A percentile compares a stretch with the other conserved stretches of the same genome.
phyloP scores from a whole-genome alignment of 306 rosid genomes.

The Abrus precatorius region DNA sequence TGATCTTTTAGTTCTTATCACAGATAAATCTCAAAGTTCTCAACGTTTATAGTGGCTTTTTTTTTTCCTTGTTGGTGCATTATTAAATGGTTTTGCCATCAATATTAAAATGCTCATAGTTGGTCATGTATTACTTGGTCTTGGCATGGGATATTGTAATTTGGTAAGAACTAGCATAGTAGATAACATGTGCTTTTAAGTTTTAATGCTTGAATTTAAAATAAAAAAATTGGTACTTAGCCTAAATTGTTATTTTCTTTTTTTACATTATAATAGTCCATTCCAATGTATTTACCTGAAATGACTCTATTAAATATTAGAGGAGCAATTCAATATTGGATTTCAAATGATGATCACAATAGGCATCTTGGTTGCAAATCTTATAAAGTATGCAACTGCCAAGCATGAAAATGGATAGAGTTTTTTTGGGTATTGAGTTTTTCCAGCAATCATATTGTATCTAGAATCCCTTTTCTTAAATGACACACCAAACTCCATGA shows the following conservation, averaged over 20 bases:
- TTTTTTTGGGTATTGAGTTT: neutral
- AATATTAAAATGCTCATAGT: constrained; percentile 2
- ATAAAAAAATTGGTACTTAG: neutral
- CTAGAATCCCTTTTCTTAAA: neutral
- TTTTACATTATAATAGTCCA: neutral
- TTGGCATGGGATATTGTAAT: neutral
- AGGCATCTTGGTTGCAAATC: neutral
- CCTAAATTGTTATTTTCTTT: neutral
- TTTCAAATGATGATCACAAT: constrained; percentile 7
- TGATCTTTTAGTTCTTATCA: too few species aligned
- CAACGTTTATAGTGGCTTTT: neutral
- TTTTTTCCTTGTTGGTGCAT: constrained; percentile 15
- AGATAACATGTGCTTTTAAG: neutral
- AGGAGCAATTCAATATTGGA: neutral
- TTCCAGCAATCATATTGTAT: neutral
- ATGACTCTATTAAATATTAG: constrained; percentile 3
- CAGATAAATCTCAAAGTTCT: neutral
- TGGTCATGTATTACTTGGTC: neutral
- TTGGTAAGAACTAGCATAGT: neutral
- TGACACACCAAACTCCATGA: neutral
- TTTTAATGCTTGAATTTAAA: neutral
- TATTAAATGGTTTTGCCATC: neutral
- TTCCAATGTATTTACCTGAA: neutral
- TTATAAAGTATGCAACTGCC: neutral
- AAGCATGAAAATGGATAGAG: neutral